phyloP scores from a whole-genome alignment of 2,329 filamentous ascomycete genomes.

The Aspergillus pseudoviridinutans region DNA sequence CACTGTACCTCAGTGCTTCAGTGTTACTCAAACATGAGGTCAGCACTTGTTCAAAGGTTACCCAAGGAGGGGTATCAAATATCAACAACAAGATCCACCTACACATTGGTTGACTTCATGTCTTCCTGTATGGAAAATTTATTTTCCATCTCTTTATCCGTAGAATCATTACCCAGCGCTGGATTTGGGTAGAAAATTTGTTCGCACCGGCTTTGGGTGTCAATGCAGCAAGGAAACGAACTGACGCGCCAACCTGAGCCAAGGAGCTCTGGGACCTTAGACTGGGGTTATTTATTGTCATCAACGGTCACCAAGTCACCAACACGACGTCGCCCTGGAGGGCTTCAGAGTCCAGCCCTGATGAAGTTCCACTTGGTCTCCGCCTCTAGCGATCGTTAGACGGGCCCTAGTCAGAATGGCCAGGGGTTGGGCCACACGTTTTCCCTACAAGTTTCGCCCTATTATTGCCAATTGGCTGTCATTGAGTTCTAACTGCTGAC shows the following conservation, averaged over 20 bases:
- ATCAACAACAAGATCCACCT: not conserved
- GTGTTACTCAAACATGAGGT: no score
- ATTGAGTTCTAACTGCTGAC: not conserved
- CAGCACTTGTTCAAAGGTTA: not conserved
- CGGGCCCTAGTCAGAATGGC: slow-evolving; percentile 15
- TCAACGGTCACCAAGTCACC: slow-evolving; percentile 2
- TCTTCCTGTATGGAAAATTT: not conserved
- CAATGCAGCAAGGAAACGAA: not conserved
- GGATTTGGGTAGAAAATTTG: not conserved
- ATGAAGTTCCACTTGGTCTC: slow-evolving; percentile 17
- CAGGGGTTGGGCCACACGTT: slow-evolving; percentile 18
- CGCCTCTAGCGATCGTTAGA: slow-evolving; percentile 22
- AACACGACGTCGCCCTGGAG: slow-evolving; percentile 7
- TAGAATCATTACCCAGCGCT: not conserved
- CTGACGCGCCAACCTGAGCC: not conserved
- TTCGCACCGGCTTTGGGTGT: slow-evolving; percentile 1
- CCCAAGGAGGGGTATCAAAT: not conserved
- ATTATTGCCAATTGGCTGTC: not conserved
- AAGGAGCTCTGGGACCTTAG: not conserved
- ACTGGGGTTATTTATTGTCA: not conserved
- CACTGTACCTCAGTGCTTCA: not conserved
- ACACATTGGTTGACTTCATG: not conserved
- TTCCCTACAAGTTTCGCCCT: not conserved
- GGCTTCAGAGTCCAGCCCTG: slow-evolving; percentile 17
- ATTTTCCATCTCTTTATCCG: no score